Base-by-base conservation (phyloP, 306 rosid genomes). In the Quercus rubra region DNA sequence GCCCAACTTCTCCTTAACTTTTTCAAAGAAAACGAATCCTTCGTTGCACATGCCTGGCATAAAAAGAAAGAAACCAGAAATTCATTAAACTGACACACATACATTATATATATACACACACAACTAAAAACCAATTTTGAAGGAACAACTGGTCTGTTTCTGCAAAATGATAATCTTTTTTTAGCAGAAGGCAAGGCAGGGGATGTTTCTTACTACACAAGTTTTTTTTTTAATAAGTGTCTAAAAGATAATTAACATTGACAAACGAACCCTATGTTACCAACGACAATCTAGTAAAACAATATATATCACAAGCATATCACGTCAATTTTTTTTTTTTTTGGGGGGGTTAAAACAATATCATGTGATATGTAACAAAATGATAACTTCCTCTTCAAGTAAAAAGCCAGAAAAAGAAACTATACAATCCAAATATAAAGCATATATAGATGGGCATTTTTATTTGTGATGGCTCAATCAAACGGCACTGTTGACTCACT, bases 1-100 rank as follows among this genome's bases (percentile, higher is more conserved):
- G 85, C 88, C 83, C 85, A 96, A 85, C 88, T 88, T 90, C 85
- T 91, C 96, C 87, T 90, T 96, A 74, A 93, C 96, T 85, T 90
- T 96, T 84, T 91, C 99, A 73, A 88, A 90, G 84, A 96, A 96
- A 81, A 89, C 80, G 85, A 89, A 85, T 82, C 92, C 93, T 83
- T 93, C 93, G 80, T 84, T 86, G 81, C 89, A 91, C 90, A 90
- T 89, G 82, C 80, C 99, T 96, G 96, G 43, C 30, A 88, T 78
- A 70, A 83, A 85, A 67, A 73, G 81, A 61, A 17, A 75, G 61
- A 63, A 74, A 67, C 41, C 54, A 77, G 58, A 62, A 83, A 81
- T 18, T 13, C 31, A 59, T 19, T 41, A 43, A 62, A 66, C 81
- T 57, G 43, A 30, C 12, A 74, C 58, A 33, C 15, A 10, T 49